These are phyloP conservation scores for Darksidea phi DNA, from an alignment of 495 filamentous ascomycete species.

Conservation along the genomic window DNA sequence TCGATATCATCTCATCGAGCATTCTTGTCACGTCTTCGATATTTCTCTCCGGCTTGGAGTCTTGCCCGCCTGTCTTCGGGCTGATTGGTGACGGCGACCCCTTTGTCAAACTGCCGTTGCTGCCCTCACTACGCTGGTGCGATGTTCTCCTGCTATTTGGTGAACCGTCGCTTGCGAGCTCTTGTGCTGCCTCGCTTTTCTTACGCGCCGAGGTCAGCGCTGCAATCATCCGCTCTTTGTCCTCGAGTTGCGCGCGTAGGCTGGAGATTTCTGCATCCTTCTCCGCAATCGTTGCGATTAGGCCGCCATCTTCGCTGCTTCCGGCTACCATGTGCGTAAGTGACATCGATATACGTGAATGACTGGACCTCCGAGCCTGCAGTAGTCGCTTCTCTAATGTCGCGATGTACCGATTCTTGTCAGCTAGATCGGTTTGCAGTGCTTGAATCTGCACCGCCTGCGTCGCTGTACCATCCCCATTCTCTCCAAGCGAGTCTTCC, in stretches of 20 bases:
- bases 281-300: conserved; percentile 69
- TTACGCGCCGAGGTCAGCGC: conserved; percentile 83
- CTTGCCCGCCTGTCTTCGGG: conserved; percentile 15
- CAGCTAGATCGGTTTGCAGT: conserved; percentile 85
- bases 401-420: conserved; percentile 94
- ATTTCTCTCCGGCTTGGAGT: conserved; percentile 56
- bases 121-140: conserved; percentile 40
- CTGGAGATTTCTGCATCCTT: conserved; percentile 94
- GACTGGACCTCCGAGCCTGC: conserved; percentile 87
- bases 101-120: conserved; percentile 12
- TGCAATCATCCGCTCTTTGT: conserved; percentile 91
- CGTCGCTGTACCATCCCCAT: conserved; percentile 82
- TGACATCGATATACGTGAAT: conserved; percentile 75
- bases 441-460: conserved; percentile 78
- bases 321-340: conserved; percentile 45
- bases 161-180: conserved; percentile 50
- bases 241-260: conserved; percentile 82
- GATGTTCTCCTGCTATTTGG: conserved; percentile 42
- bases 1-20: conserved; percentile 92
- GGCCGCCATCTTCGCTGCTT: conserved; percentile 67
- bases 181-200: conserved; percentile 78
- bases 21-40: conserved; percentile 87
- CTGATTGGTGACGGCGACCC: conserved; percentile 31
- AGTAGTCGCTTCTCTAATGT: conserved; percentile 89
- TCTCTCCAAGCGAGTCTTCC: conserved; percentile 73